Percentiles rank a stretch among this genome's conserved stretches.
Conservation (phyloP, 164 flowering plant species). For the Macadamia tetraphylla region DNA sequence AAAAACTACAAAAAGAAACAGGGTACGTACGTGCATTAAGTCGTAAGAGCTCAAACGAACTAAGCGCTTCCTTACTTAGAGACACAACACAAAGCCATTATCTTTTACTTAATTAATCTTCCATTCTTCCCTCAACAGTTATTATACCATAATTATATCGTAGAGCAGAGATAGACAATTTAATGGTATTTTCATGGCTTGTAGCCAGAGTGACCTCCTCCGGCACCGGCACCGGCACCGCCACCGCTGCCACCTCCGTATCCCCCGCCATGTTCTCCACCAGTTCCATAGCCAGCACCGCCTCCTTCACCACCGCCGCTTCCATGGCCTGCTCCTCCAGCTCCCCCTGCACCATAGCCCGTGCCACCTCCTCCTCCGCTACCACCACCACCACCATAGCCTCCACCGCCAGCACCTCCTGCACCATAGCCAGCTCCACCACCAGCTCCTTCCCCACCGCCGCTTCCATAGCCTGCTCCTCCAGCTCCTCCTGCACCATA, state of each 20-base stretch:
- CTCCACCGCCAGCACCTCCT: not conserved
- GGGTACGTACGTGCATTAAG: too few relatives aligned
- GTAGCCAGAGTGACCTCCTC: not conserved
- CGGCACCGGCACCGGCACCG: constrained; percentile 20
- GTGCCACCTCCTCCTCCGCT: not conserved
- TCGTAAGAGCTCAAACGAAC: too few relatives aligned
- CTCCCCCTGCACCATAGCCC: constrained; percentile 13
- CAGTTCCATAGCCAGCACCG: constrained; percentile 10
- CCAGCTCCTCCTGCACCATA: constrained; percentile 5
- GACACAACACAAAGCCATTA: too few relatives aligned
- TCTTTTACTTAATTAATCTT: too few relatives aligned
- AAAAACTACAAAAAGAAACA: too few relatives aligned
- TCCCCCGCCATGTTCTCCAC: constrained; percentile 3
- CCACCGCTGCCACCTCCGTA: constrained; percentile 10
- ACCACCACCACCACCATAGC: not conserved
- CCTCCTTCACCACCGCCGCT: constrained; percentile 5
- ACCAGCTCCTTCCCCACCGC: constrained; percentile 2
- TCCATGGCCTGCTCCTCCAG: too few relatives aligned
- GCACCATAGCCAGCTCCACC: constrained; percentile 6
- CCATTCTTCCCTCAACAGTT: too few relatives aligned
- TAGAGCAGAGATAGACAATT: too few relatives aligned
- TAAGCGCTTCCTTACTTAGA: too few relatives aligned
- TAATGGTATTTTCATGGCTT: too few relatives aligned
- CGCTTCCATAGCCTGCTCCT: not conserved
- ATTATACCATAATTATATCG: too few relatives aligned